phyloP scores from a whole-genome alignment of 164 flowering plant species.

The Piper betle region DNA sequence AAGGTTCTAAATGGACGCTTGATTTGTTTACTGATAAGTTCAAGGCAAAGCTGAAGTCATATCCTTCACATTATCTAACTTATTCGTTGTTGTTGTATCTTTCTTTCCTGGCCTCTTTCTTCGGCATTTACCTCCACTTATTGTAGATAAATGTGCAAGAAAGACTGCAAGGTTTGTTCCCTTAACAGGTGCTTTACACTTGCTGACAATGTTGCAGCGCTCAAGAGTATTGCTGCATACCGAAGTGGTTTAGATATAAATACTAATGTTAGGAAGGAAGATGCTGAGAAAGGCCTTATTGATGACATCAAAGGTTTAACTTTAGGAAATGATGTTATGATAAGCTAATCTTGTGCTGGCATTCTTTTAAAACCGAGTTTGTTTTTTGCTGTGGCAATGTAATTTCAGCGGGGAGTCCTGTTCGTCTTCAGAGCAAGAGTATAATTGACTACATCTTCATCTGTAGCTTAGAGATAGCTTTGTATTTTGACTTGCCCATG shows the following conservation, averaged over 20 bases:
- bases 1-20: constrained; percentile 64
- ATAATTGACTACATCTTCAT: constrained; percentile 67
- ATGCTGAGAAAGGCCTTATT: constrained; percentile 65
- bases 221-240: constrained; percentile 92
- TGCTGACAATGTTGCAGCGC: constrained; percentile 40
- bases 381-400: background rate
- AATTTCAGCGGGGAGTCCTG: constrained; percentile 62
- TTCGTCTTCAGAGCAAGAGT: constrained; percentile 61
- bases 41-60: constrained; percentile 47
- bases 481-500: constrained; percentile 56
- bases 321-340: background rate
- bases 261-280: constrained; percentile 38
- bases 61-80: constrained; percentile 43
- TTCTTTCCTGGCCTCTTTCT: background rate
- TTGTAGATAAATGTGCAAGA: background rate
- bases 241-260: constrained; percentile 79
- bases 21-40: constrained; percentile 50
- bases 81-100: constrained; percentile 1
- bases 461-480: constrained; percentile 65
- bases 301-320: constrained; percentile 49
- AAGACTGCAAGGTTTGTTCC: constrained; percentile 10
- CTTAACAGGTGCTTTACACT: constrained; percentile 42
- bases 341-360: background rate
- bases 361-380: background rate
- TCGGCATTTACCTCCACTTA: background rate